Evolutionary conservation across 164 flowering plant species (phyloP).

Genomic region (Amborella trichopoda): DNA sequence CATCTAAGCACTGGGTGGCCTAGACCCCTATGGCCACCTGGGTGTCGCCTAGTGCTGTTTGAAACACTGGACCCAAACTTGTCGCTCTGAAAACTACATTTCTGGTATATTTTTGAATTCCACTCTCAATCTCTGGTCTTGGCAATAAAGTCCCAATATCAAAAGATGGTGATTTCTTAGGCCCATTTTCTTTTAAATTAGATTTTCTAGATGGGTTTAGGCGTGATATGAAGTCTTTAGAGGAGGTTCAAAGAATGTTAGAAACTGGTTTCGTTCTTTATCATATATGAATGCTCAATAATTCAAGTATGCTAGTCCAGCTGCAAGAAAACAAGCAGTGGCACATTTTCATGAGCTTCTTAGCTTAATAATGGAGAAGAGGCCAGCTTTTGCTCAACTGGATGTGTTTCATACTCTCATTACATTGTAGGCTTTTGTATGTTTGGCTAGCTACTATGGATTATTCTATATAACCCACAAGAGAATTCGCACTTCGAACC

Average conservation of each 20-base stretch:
- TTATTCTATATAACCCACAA: slow-evolving; percentile 89
- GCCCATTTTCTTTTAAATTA: slow-evolving; percentile 61
- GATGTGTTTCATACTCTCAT: slow-evolving; percentile 61
- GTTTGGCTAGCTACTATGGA: slow-evolving; percentile 82
- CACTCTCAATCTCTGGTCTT: slow-evolving; percentile 14
- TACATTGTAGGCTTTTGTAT: slow-evolving; percentile 66
- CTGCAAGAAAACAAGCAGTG: slow-evolving; percentile 68
- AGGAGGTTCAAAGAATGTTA: slow-evolving; percentile 82
- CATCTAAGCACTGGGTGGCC: too few relatives aligned
- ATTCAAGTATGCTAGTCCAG: slow-evolving; percentile 53
- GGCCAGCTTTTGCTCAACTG: slow-evolving; percentile 68
- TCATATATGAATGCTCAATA: slow-evolving; percentile 87
- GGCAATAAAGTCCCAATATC: slow-evolving; percentile 26
- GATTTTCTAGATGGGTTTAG: slow-evolving; percentile 69
- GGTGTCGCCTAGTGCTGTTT: too few relatives aligned
- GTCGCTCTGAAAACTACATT: slow-evolving; percentile 59
- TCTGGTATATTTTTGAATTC: slow-evolving; percentile 49
- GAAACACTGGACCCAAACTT: too few relatives aligned
- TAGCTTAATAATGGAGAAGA: slow-evolving; percentile 82
- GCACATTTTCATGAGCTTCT: slow-evolving; percentile 95
- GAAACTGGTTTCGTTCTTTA: slow-evolving; percentile 80
- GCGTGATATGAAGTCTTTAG: slow-evolving; percentile 58
- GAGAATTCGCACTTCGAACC: slow-evolving; percentile 58
- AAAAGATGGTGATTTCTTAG: slow-evolving; percentile 65
- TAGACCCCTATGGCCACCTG: too few relatives aligned